Conservation (phyloP, 768 basidiomycete species). For the Russula sp. region DNA sequence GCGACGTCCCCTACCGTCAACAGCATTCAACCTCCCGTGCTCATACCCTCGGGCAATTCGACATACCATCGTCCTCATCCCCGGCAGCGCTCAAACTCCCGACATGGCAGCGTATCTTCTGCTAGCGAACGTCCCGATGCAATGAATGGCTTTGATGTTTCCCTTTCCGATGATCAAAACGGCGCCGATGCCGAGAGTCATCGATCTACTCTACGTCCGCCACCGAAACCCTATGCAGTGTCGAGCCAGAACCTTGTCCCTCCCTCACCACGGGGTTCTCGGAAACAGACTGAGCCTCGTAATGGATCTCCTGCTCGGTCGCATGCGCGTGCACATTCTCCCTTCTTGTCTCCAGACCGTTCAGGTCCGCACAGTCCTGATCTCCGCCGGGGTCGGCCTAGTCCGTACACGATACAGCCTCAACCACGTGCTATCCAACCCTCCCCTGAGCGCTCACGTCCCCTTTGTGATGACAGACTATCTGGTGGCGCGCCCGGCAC, state of each 20-base stretch:
- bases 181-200: constrained; percentile 45
- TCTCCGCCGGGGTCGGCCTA: constrained; percentile 15
- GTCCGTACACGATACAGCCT: neutral
- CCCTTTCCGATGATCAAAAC: constrained; percentile 51
- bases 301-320: constrained; percentile 19
- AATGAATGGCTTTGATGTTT: constrained; percentile 61
- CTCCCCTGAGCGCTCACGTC: constrained; percentile 23
- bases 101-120: constrained; percentile 67
- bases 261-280: constrained; percentile 13
- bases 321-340: constrained; percentile 14
- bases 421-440: constrained; percentile 19
- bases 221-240: constrained; percentile 31
- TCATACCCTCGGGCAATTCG: constrained; percentile 34
- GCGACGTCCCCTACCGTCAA: constrained; percentile 34
- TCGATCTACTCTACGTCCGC: constrained; percentile 37
- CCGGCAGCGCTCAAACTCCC: constrained; percentile 30
- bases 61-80: constrained; percentile 41
- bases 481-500: constrained; percentile 3
- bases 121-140: constrained; percentile 52
- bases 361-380: constrained; percentile 13
- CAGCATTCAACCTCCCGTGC: constrained; percentile 48
- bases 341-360: constrained; percentile 21
- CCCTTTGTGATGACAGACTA: constrained; percentile 15
- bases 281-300: constrained; percentile 14
- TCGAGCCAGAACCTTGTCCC: constrained; percentile 27